Conservation (phyloP, 176 grass and related monocot genomes). For the Pharus latifolius region DNA sequence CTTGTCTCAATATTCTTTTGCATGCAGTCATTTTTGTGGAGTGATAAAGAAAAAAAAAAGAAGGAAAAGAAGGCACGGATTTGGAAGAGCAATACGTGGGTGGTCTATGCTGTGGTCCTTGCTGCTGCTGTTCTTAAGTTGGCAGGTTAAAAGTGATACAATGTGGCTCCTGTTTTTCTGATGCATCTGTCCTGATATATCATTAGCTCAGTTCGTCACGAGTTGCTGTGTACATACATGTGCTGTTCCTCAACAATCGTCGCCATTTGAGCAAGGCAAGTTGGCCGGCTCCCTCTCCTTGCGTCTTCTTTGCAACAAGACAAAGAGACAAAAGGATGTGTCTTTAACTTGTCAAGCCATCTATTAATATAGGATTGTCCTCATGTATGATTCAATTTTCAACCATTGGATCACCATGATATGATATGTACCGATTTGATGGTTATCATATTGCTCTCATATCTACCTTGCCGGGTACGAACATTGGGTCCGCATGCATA, state of each 20-base stretch:
- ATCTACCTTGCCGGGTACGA: neutral
- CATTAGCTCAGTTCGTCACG: slow-evolving; percentile 8
- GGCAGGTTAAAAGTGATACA: slow-evolving; percentile 4
- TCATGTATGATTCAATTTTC: too few relatives aligned
- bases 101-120: too few relatives aligned
- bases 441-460: too few relatives aligned
- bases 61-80: too few relatives aligned
- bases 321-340: neutral
- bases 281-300: neutral
- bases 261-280: neutral
- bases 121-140: slow-evolving; percentile 20
- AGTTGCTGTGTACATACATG: neutral
- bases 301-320: neutral
- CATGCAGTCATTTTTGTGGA: too few relatives aligned
- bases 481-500: neutral
- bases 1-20: neutral
- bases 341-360: neutral
- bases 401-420: too few relatives aligned
- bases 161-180: slow-evolving; percentile 14
- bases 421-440: too few relatives aligned
- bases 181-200: slow-evolving; percentile 8
- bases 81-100: too few relatives aligned
- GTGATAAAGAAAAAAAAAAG: too few relatives aligned
- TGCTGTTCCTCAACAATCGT: neutral
- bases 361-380: too few relatives aligned